Percentiles rank a stretch among this genome's conserved stretches.
phyloP scores from a whole-genome alignment of 2,329 filamentous ascomycete genomes.

The Paecilomyces formosus region DNA sequence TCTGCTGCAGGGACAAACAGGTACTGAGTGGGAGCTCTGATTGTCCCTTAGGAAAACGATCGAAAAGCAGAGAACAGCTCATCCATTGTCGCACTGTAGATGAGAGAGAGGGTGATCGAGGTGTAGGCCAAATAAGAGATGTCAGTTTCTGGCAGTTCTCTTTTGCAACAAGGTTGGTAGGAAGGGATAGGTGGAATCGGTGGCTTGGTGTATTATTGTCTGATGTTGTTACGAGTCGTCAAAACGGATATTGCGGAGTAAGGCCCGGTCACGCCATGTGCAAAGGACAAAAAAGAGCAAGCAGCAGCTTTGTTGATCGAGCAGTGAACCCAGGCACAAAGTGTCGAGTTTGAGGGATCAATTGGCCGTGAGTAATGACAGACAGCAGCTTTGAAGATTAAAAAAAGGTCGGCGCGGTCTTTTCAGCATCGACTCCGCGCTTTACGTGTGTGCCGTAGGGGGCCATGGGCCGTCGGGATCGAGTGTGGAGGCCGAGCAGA shows the following conservation, averaged over 20 bases:
- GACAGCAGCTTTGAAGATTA: background rate
- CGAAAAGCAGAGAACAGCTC: constrained; percentile 17
- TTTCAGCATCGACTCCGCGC: background rate
- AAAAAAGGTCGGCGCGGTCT: background rate
- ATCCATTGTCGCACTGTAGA: constrained; percentile 24
- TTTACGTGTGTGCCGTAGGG: background rate
- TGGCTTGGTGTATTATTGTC: background rate
- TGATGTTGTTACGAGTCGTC: background rate
- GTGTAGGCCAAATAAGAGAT: background rate
- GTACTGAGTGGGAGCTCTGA: constrained; percentile 14
- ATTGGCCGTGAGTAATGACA: background rate
- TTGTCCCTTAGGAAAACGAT: constrained; percentile 19
- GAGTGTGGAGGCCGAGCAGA: background rate
- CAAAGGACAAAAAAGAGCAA: background rate
- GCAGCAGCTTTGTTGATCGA: background rate
- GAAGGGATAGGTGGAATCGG: background rate
- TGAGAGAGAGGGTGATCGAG: background rate
- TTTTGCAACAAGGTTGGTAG: background rate
- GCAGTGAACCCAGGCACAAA: background rate
- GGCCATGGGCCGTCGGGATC: background rate
- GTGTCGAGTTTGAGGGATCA: background rate
- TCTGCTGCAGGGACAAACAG: constrained; percentile 5
- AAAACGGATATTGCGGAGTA: background rate
- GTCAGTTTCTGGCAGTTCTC: background rate
- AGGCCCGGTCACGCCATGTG: background rate